Conservation (phyloP, 2,329 filamentous ascomycete genomes). For the Orbilia oligospora region DNA sequence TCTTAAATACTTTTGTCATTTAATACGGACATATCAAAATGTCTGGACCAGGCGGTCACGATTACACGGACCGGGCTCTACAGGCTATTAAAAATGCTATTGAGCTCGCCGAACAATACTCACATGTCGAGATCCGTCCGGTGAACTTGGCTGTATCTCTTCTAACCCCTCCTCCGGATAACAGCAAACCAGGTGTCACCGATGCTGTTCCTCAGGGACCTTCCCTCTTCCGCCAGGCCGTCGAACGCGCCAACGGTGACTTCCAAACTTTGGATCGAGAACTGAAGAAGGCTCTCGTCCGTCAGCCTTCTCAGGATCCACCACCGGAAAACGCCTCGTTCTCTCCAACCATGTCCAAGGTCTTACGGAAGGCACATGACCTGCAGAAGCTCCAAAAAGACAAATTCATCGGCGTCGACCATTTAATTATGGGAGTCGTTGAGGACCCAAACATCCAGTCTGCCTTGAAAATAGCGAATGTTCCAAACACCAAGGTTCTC, state of each 20-base stretch:
- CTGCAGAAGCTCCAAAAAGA: conserved; percentile 98
- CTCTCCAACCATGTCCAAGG: conserved; percentile 83
- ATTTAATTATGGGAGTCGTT: conserved; percentile 86
- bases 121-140: conserved; percentile 89
- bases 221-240: conserved; percentile 93
- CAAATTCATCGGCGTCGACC: conserved; percentile 92
- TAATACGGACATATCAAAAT: conserved; percentile 52
- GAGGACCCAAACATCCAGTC: conserved; percentile 83
- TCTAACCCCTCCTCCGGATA: conserved; percentile 77
- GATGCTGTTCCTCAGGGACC: conserved; percentile 65
- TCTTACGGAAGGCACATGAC: conserved; percentile 87
- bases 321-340: conserved; percentile 90
- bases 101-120: conserved; percentile 87
- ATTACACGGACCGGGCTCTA: conserved; percentile 90
- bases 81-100: conserved; percentile 92
- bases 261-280: conserved; percentile 87
- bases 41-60: conserved; percentile 59
- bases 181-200: conserved; percentile 63
- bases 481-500: conserved; percentile 90
- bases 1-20: conserved; percentile 1
- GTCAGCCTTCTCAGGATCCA: conserved; percentile 92
- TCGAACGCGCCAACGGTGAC: conserved; percentile 94
- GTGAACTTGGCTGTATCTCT: conserved; percentile 89
- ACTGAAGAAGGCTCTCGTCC: conserved; percentile 91
- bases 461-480: conserved; percentile 85